These are phyloP conservation scores for Neostapfia colusana DNA, from an alignment of 176 grass and related monocot species.

Conservation along the genomic window DNA sequence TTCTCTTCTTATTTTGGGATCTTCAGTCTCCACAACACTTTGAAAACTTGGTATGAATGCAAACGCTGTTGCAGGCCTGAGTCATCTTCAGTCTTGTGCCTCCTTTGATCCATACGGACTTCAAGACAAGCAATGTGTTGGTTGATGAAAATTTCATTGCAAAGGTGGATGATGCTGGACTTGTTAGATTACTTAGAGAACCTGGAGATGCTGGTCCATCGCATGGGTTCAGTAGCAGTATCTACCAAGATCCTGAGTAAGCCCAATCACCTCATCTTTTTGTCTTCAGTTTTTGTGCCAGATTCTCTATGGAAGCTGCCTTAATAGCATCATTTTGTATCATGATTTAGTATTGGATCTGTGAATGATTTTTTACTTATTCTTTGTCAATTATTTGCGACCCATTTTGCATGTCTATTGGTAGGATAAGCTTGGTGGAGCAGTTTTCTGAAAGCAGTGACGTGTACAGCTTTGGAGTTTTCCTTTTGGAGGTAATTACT, in stretches of 20 bases:
- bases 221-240: conserved; percentile 45
- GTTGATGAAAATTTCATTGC: conserved; percentile 99
- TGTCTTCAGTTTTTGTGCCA: conserved; percentile 10
- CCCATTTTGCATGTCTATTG: conserved; percentile 33
- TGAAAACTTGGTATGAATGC: neutral
- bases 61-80: conserved; percentile 62
- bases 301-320: neutral
- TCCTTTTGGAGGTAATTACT: conserved; percentile 89
- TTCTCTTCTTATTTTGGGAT: neutral
- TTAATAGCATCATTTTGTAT: neutral
- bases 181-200: conserved; percentile 65
- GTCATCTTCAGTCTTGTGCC: conserved; percentile 71
- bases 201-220: conserved; percentile 51
- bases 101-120: conserved; percentile 81
- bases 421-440: conserved; percentile 45
- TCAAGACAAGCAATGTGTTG: conserved; percentile 94
- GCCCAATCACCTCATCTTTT: conserved; percentile 7
- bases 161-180: conserved; percentile 79
- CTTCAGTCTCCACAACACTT: too few species aligned
- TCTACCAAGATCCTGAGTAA: conserved; percentile 82
- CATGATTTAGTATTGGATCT: conserved; percentile 11
- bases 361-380: neutral
- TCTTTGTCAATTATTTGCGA: neutral
- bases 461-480: conserved; percentile 89
- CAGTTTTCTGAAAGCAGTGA: conserved; percentile 81